A percentile compares a stretch with the other conserved stretches of the same genome.
These are phyloP conservation scores for Bothia castanella DNA, from an alignment of 1,284 basidiomycete genomes.

Conservation along the genomic window DNA sequence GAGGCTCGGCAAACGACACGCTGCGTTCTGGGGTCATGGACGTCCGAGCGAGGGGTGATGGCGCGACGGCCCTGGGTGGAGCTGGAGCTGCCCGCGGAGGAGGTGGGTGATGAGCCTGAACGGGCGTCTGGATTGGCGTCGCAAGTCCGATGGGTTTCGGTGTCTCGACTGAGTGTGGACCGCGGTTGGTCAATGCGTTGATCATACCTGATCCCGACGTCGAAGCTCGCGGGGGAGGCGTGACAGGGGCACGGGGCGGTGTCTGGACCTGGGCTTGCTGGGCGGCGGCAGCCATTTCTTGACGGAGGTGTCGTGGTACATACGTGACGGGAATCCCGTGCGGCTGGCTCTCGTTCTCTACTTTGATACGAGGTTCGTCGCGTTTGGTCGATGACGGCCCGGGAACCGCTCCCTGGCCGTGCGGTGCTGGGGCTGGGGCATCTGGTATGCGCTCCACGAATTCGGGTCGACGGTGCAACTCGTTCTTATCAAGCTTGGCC, in stretches of 20 bases:
- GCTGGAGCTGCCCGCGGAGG: slow-evolving; percentile 3
- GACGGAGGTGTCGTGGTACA: slow-evolving; percentile 27
- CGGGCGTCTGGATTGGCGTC: slow-evolving; percentile 25
- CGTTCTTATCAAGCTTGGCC: slow-evolving; percentile 74
- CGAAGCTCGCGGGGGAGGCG: not conserved
- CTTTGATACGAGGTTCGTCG: slow-evolving; percentile 17
- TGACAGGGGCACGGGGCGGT: not conserved
- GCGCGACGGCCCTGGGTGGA: slow-evolving; percentile 1
- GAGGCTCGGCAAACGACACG: slow-evolving; percentile 10
- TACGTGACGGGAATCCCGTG: slow-evolving; percentile 20
- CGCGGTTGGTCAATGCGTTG: not conserved
- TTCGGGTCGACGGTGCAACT: slow-evolving; percentile 76
- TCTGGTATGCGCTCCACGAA: slow-evolving; percentile 47
- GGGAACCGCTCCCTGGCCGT: not conserved
- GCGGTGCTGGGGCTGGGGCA: not conserved
- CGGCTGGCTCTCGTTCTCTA: slow-evolving; percentile 12
- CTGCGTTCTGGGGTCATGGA: slow-evolving; percentile 7
- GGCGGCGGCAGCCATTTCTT: slow-evolving; percentile 19
- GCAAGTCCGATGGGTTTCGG: slow-evolving; percentile 13
- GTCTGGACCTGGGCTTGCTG: slow-evolving; percentile 6
- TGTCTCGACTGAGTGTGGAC: not conserved
- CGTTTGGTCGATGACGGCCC: not conserved
- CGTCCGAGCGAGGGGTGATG: slow-evolving; percentile 17
- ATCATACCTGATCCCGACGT: not conserved
- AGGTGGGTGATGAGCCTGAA: slow-evolving; percentile 6